Base-by-base conservation (phyloP, 2,329 filamentous ascomycete genomes). In the Rhinocladiella similis region DNA sequence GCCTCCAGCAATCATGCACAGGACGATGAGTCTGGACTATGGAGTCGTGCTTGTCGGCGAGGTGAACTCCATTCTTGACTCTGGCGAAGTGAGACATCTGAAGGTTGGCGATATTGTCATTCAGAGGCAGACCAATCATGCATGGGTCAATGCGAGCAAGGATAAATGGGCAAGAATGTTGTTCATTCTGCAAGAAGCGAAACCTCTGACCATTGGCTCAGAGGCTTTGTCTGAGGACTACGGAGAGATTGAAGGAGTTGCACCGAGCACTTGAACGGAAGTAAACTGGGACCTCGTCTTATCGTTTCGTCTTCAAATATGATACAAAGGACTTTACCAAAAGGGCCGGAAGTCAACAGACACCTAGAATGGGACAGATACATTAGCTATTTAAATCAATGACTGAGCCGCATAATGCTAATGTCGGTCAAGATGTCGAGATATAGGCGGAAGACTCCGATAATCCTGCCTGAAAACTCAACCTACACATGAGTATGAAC, bases 1-100 rank as follows among this genome's bases (percentile, higher is more conserved):
- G 22, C 63, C 66, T n/a, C 70, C 70, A 13, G 65, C 75, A 13
- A 25, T 25, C 22, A 78, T 81, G 72, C 81, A 83, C 60, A 74
- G 80, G n/a, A 82, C 80, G 1, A 72, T 78, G 59, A 78, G 73
- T 22, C 66, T 83, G 4, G 81, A 83, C 62, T 83, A 78, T 58
- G 81, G 79, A 1, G 71, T 83, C 48, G 73, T 83, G 1, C 61
- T 83, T 4, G 80, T 83, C 57, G 81, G 81, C 1, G 71, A 75
- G 62, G 63, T 83, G 20, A 77, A 80, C 56, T 71, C 82, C 65
- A 52, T 75, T 2, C 67, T 83, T 3, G 81, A 81, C 54, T 75
- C 75, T 12, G 80, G 80, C 1, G 78, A 77, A 54, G 71, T 66
- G 47, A 70, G 72, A 39, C 53, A 70, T 22, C 68, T 84, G 73